Conservation (phyloP, 345 rosid species). For the Ricinus communis region DNA sequence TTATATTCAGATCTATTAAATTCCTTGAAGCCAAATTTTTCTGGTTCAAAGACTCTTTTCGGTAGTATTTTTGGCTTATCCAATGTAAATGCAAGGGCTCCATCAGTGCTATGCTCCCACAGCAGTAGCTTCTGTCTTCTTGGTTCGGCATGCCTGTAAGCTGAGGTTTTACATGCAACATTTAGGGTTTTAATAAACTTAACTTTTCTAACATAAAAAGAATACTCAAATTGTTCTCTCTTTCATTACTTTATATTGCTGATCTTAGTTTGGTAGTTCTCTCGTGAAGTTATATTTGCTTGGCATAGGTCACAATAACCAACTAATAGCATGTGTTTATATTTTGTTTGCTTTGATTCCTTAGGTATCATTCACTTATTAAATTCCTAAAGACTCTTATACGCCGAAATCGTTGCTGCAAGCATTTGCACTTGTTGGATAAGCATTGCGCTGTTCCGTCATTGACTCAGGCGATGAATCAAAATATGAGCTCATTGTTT, state of each 20-base stretch:
- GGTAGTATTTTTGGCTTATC: slow-evolving; percentile 48
- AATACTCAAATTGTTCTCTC: no score
- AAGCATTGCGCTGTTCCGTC: slow-evolving; percentile 55
- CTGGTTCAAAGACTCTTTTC: slow-evolving; percentile 50
- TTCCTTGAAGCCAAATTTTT: slow-evolving; percentile 42
- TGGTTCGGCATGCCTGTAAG: slow-evolving; percentile 82
- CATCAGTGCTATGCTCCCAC: slow-evolving; percentile 39
- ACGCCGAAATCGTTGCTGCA: slow-evolving; percentile 47
- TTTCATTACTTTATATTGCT: neutral
- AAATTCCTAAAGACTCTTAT: slow-evolving; percentile 57
- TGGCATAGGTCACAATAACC: neutral
- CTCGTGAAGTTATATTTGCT: neutral
- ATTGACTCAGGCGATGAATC: slow-evolving; percentile 12
- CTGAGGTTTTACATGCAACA: slow-evolving; percentile 12
- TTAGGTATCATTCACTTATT: slow-evolving; percentile 59
- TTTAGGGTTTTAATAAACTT: neutral
- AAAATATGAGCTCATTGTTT: slow-evolving; percentile 18
- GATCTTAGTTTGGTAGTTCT: neutral
- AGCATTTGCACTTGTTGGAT: slow-evolving; percentile 53
- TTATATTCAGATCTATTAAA: slow-evolving; percentile 52
- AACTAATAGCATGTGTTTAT: neutral
- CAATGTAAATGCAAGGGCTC: slow-evolving; percentile 25
- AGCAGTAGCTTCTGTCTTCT: slow-evolving; percentile 34
- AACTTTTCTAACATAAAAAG: no score
- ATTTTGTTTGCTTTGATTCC: slow-evolving; percentile 9